Conservation (phyloP, 257 asterid genomes). For the Datura wrightii region DNA sequence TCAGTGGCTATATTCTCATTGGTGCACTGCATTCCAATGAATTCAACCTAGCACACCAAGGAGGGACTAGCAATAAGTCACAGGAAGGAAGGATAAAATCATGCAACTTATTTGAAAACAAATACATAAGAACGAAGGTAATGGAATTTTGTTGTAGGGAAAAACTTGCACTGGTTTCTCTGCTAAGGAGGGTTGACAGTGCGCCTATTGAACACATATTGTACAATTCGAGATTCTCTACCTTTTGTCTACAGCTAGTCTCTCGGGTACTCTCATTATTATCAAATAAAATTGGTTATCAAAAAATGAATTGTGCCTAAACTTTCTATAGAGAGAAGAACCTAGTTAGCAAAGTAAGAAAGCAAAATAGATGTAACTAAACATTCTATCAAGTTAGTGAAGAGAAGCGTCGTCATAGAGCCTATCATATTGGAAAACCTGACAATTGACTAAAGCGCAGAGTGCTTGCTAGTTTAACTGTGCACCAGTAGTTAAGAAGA, state of each 20-base stretch:
- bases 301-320: not conserved
- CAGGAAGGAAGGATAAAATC: not conserved
- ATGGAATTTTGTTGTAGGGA: not conserved
- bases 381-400: not conserved
- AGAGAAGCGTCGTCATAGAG: not conserved
- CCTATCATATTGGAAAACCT: slow-evolving; percentile 8
- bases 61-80: not conserved
- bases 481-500: not conserved
- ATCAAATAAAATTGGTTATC: not conserved
- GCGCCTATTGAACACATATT: not conserved
- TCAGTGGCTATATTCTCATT: not conserved
- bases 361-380: not conserved
- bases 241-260: not conserved
- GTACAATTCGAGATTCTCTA: not conserved
- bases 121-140: not conserved
- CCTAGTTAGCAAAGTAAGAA: not conserved
- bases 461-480: not conserved
- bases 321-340: slow-evolving; percentile 7
- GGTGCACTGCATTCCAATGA: not conserved
- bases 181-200: not conserved
- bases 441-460: not conserved
- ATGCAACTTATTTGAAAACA: not conserved
- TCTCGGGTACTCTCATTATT: not conserved
- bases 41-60: slow-evolving; percentile 16
- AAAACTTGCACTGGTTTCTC: not conserved